Percentiles rank a stretch among this genome's conserved stretches.
phyloP scores from a whole-genome alignment of 1,139 yeast species.

The Zhuliangozyma parablackwelliae region DNA sequence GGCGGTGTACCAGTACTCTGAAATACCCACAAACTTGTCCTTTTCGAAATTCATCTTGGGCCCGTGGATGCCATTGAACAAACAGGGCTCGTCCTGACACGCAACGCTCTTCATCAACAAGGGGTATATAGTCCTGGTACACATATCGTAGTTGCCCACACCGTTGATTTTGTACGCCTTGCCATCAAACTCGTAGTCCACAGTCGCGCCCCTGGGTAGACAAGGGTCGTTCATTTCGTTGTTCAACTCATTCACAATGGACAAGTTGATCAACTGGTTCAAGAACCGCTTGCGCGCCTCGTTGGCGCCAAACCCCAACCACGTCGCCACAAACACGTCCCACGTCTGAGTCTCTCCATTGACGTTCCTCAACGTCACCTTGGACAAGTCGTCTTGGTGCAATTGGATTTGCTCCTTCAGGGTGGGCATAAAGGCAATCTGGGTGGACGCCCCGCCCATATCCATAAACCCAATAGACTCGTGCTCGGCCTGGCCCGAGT shows the following conservation, averaged over 20 bases:
- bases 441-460: constrained; percentile 89
- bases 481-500: constrained; percentile 25
- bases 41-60: constrained; percentile 66
- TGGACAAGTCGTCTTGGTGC: constrained; percentile 62
- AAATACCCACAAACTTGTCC: constrained; percentile 72
- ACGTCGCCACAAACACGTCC: constrained; percentile 74
- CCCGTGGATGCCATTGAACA: constrained; percentile 78
- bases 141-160: constrained; percentile 63
- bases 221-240: constrained; percentile 60
- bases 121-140: constrained; percentile 67
- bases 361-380: constrained; percentile 50
- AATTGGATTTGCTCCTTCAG: constrained; percentile 44
- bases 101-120: constrained; percentile 66
- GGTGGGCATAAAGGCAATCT: constrained; percentile 73
- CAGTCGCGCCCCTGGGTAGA: constrained; percentile 57
- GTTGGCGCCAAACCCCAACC: constrained; percentile 85
- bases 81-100: constrained; percentile 68
- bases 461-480: constrained; percentile 79
- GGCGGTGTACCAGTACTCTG: constrained; percentile 85
- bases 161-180: constrained; percentile 52
- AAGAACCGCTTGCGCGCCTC: constrained; percentile 67
- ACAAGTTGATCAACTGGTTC: constrained; percentile 39
- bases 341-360: constrained; percentile 62
- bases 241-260: constrained; percentile 18
- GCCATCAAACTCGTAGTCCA: constrained; percentile 37